Evolutionary conservation across 2,329 filamentous ascomycete genomes (phyloP).

Genomic region (Drechslerella coelobrocha): DNA sequence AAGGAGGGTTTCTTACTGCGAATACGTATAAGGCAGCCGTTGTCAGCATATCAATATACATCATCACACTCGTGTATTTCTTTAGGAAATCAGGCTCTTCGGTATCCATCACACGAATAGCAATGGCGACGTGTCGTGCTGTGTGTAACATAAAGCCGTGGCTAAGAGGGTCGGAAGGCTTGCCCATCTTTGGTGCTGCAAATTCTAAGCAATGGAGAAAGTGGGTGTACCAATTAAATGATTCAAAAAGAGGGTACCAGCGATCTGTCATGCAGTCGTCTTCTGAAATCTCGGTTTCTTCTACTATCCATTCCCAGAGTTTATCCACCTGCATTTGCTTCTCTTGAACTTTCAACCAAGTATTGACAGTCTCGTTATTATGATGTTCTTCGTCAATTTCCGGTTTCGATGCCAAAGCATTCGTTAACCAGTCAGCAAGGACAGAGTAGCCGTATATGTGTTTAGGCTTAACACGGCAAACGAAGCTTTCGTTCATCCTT

Average conservation of each 20-base stretch:
- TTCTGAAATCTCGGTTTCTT: not conserved
- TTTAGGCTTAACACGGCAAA: not conserved
- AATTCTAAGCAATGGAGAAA: not conserved
- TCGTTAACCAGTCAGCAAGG: not conserved
- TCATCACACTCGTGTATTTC: not conserved
- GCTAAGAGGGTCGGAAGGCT: not conserved
- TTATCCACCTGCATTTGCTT: not conserved
- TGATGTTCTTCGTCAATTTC: not conserved
- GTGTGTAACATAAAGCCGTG: not conserved
- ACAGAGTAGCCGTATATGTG: not conserved
- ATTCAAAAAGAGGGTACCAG: not conserved
- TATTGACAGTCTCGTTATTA: not conserved
- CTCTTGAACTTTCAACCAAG: not conserved
- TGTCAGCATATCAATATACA: not conserved
- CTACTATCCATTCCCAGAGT: not conserved
- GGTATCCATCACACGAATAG: not conserved
- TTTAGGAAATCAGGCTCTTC: not conserved
- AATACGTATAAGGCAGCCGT: not conserved
- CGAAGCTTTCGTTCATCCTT: not conserved
- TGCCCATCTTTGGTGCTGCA: not conserved
- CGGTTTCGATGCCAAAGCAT: not conserved
- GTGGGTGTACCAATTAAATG: not conserved
- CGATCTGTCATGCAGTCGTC: not conserved
- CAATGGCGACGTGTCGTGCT: not conserved
- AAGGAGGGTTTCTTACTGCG: conserved; percentile 10